These are phyloP conservation scores for Cunninghamia lanceolata DNA, from an alignment of 75 land plant species.

Conservation along the genomic window DNA sequence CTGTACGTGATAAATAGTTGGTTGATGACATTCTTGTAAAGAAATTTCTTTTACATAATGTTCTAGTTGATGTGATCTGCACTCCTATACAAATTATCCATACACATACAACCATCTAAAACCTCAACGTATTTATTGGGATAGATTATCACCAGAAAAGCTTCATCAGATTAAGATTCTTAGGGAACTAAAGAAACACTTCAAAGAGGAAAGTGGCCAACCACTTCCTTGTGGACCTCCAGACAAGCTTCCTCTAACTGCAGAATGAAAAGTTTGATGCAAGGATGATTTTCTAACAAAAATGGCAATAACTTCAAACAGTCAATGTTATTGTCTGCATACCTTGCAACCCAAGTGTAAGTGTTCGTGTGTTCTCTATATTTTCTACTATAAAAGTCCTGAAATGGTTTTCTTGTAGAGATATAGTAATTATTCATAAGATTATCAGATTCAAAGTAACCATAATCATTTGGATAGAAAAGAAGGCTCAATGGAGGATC, in stretches of 20 bases:
- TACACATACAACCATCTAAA: constrained; percentile 86
- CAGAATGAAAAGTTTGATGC: constrained; percentile 21
- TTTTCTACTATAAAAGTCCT: not conserved
- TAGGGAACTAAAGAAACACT: constrained; percentile 61
- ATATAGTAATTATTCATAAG: not conserved
- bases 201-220: constrained; percentile 66
- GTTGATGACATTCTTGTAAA: constrained; percentile 91
- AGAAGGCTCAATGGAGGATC: not conserved
- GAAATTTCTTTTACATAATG: constrained; percentile 83
- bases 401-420: not conserved
- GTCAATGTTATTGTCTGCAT: not conserved
- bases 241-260: constrained; percentile 80
- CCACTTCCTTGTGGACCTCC: constrained; percentile 70
- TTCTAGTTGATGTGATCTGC: constrained; percentile 88
- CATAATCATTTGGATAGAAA: not conserved
- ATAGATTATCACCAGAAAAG: constrained; percentile 89
- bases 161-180: constrained; percentile 72
- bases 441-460: not conserved
- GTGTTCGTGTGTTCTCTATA: not conserved
- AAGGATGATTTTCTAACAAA: not conserved
- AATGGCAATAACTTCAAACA: not conserved
- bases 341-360: not conserved
- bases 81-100: constrained; percentile 84
- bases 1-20: constrained; percentile 87
- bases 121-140: constrained; percentile 97